These are phyloP conservation scores for Ophiocordyceps camponoti-rufipedis DNA, from an alignment of 2,329 filamentous ascomycete genomes.

Conservation along the genomic window DNA sequence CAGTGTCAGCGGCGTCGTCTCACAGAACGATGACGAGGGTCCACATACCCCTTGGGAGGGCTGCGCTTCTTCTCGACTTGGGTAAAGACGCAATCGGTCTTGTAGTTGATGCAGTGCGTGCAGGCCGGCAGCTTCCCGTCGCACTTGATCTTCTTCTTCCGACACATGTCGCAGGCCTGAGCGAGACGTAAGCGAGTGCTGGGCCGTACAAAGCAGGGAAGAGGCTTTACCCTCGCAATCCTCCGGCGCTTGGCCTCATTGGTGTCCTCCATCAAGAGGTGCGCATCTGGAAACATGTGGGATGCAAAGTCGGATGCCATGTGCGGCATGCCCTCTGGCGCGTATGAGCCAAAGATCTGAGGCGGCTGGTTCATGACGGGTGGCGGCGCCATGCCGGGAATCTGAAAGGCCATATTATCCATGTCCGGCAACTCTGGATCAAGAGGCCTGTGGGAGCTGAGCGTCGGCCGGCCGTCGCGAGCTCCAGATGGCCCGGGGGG, in stretches of 20 bases:
- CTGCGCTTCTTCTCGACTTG: slow-evolving; percentile 98
- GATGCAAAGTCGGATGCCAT: slow-evolving; percentile 36
- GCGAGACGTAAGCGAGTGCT: not conserved
- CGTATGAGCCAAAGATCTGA: slow-evolving; percentile 50
- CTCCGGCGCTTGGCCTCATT: slow-evolving; percentile 77
- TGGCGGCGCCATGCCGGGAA: slow-evolving; percentile 35
- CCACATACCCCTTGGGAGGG: slow-evolving; percentile 77
- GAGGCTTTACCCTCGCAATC: slow-evolving; percentile 57
- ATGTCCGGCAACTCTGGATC: slow-evolving; percentile 5
- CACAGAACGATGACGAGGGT: not conserved
- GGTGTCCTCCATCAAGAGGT: slow-evolving; percentile 39
- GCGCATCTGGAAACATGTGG: slow-evolving; percentile 42
- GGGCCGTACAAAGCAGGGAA: not conserved
- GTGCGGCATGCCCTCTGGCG: slow-evolving; percentile 39
- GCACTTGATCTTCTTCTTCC: slow-evolving; percentile 95
- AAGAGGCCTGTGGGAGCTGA: not conserved
- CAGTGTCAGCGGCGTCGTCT: slow-evolving; percentile 5
- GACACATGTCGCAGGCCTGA: slow-evolving; percentile 87
- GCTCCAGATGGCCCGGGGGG: not conserved
- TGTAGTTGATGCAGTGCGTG: slow-evolving; percentile 93
- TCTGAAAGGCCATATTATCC: slow-evolving; percentile 38
- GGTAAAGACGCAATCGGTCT: slow-evolving; percentile 93
- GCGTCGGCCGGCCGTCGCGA: not conserved
- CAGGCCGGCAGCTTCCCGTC: slow-evolving; percentile 91
- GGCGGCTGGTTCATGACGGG: slow-evolving; percentile 48